These are phyloP conservation scores for Hippophae rhamnoides DNA, from an alignment of 306 rosid species.

Conservation along the genomic window DNA sequence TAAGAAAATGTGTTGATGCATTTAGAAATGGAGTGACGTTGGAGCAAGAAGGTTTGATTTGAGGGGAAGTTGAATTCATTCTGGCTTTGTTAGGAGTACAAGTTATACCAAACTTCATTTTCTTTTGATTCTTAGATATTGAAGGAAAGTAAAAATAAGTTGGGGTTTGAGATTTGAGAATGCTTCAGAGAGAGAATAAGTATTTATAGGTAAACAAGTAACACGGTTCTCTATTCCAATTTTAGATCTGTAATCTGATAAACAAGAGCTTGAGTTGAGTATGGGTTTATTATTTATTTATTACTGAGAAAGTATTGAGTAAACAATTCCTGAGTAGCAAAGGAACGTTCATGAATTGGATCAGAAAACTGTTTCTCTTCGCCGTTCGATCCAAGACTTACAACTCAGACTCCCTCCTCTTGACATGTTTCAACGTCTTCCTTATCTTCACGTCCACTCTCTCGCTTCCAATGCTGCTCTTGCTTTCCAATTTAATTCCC, in stretches of 20 bases:
- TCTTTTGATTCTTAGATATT: background rate
- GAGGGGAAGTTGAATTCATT: background rate
- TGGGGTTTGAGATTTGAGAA: background rate
- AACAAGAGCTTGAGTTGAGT: no score
- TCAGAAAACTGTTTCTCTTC: slow-evolving; percentile 44
- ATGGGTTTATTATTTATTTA: no score
- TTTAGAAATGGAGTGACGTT: background rate
- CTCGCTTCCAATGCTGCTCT: slow-evolving; percentile 79
- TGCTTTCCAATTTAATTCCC: slow-evolving; percentile 48
- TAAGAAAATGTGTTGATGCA: background rate
- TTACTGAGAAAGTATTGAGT: no score
- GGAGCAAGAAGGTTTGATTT: background rate
- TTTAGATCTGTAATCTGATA: no score
- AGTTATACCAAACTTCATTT: background rate
- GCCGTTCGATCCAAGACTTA: slow-evolving; percentile 75
- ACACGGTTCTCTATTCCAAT: no score
- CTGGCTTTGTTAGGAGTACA: background rate
- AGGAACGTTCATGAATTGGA: slow-evolving; percentile 53
- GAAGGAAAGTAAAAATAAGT: background rate
- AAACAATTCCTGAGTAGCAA: slow-evolving; percentile 40
- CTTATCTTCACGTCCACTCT: slow-evolving; percentile 88
- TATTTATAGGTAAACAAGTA: no score
- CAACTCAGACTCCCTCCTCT: slow-evolving; percentile 80
- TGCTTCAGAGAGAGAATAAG: background rate
- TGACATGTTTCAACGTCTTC: slow-evolving; percentile 79